These are phyloP conservation scores for Ciborinia camelliae DNA, from an alignment of 2,329 filamentous ascomycete genomes.

Conservation along the genomic window DNA sequence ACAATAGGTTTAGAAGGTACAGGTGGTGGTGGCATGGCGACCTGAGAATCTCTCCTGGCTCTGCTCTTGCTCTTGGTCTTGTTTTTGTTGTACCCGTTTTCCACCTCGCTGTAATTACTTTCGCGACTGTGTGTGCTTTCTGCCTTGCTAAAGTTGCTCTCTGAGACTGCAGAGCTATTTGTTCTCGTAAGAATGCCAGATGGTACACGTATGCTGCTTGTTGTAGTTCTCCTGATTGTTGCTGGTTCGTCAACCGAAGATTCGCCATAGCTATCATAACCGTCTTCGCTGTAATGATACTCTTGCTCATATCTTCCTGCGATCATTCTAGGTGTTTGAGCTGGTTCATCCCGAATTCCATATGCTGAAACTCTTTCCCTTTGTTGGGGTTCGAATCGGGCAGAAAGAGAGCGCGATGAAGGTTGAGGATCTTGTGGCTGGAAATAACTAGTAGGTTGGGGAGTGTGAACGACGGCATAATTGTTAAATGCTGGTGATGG, in stretches of 20 bases:
- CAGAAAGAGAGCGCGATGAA: conserved; percentile 26
- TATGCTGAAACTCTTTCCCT: conserved; percentile 25
- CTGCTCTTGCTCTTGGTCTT: conserved; percentile 19
- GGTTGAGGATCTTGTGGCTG: conserved; percentile 4
- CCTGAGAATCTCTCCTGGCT: conserved; percentile 26
- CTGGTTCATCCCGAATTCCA: conserved; percentile 20
- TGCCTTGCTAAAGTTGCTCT: conserved; percentile 15
- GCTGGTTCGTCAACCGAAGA: conserved; percentile 9
- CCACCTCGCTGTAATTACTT: conserved; percentile 16
- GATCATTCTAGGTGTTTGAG: conserved; percentile 12
- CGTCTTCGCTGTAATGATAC: conserved; percentile 15
- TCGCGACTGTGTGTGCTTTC: conserved; percentile 16
- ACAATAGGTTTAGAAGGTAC: conserved; percentile 2
- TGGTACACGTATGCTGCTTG: conserved; percentile 15
- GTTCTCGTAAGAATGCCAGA: conserved; percentile 10
- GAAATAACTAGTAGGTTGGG: conserved; percentile 5
- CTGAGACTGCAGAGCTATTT: conserved; percentile 4
- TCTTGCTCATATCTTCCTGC: conserved; percentile 12
- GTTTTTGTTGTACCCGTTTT: neutral
- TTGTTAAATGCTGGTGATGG: conserved; percentile 17
- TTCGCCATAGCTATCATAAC: conserved; percentile 8
- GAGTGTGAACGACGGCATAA: neutral
- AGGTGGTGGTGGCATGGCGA: conserved; percentile 34
- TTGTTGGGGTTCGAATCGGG: conserved; percentile 30
- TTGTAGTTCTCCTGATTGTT: conserved; percentile 3